A percentile compares a stretch with the other conserved stretches of the same genome.
Evolutionary conservation across 2,329 filamentous ascomycete species (phyloP).

Genomic region (Seiridium unicorne): DNA sequence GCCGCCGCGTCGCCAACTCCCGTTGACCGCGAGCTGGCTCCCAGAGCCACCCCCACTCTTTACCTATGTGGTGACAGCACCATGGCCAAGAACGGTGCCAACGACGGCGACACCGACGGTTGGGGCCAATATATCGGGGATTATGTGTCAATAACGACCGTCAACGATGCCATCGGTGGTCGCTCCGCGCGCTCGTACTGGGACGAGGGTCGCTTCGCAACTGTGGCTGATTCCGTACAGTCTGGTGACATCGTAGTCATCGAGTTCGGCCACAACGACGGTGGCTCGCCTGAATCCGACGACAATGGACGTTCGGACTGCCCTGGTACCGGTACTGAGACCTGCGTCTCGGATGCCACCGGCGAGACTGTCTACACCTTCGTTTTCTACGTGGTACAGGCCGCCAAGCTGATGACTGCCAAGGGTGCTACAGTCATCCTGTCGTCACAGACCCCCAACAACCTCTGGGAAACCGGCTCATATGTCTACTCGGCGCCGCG

Average conservation of each 20-base stretch:
- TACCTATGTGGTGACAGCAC: conserved; percentile 55
- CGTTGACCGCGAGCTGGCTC: conserved; percentile 9
- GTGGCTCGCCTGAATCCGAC: conserved; percentile 46
- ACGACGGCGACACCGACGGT: conserved; percentile 38
- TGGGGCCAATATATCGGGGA: conserved; percentile 60
- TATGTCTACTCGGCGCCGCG: conserved; percentile 45
- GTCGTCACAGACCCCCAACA: conserved; percentile 47
- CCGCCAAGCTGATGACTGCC: conserved; percentile 29
- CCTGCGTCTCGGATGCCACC: conserved; percentile 38
- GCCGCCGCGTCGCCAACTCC: neutral
- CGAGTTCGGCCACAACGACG: conserved; percentile 72
- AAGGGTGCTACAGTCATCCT: conserved; percentile 63
- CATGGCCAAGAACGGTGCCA: conserved; percentile 44
- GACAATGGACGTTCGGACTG: conserved; percentile 65
- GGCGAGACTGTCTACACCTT: conserved; percentile 28
- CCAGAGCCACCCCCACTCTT: conserved; percentile 33
- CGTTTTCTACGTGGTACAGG: conserved; percentile 24
- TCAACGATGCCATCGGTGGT: conserved; percentile 62
- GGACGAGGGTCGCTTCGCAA: conserved; percentile 58
- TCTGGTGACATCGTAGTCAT: conserved; percentile 64
- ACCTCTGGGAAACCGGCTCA: conserved; percentile 56
- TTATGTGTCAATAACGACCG: conserved; percentile 43
- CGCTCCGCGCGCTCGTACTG: conserved; percentile 62
- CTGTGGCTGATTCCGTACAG: conserved; percentile 47
- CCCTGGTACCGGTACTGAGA: conserved; percentile 48